Percentiles rank a stretch among this genome's conserved stretches.
These are phyloP conservation scores for Aurantiochytrium sp. DNA, from an alignment of 108 stramenopile genomes.

Conservation along the genomic window DNA sequence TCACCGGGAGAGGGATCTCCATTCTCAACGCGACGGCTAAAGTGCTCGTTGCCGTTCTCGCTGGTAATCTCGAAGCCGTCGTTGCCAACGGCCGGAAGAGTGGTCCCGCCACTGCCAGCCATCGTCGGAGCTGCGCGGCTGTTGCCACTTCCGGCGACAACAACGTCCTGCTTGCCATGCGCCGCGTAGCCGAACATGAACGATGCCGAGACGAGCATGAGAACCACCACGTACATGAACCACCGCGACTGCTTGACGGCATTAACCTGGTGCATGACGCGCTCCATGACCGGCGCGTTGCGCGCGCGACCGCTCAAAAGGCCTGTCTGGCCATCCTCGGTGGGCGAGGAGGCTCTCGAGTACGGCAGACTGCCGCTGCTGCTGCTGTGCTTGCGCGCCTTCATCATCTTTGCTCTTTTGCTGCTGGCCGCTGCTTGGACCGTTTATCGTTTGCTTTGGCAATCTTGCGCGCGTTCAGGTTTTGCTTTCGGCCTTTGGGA, in stretches of 20 bases:
- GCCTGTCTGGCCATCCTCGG: background rate
- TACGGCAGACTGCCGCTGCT: background rate
- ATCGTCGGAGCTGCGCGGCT: background rate
- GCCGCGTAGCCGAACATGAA: background rate
- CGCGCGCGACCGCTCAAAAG: background rate
- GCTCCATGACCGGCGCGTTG: background rate
- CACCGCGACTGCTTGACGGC: background rate
- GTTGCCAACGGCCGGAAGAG: background rate
- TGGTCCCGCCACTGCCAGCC: background rate
- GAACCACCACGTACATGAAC: background rate
- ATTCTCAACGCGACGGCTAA: background rate
- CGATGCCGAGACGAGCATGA: background rate
- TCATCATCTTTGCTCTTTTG: background rate
- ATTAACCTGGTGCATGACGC: background rate
- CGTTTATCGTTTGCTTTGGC: background rate
- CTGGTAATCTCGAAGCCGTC: background rate
- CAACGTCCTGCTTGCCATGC: background rate
- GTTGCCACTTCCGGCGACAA: background rate
- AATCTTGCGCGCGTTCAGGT: background rate
- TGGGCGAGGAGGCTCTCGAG: background rate
- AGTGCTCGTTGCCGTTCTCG: background rate
- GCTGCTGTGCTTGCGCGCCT: background rate
- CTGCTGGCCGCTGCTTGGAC: background rate
- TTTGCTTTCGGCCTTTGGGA: too few relatives aligned
- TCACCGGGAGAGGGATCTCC: background rate